Evolutionary conservation across 1,139 yeast species (phyloP).

Genomic region (Chernovozyma sophiae-reginae): DNA sequence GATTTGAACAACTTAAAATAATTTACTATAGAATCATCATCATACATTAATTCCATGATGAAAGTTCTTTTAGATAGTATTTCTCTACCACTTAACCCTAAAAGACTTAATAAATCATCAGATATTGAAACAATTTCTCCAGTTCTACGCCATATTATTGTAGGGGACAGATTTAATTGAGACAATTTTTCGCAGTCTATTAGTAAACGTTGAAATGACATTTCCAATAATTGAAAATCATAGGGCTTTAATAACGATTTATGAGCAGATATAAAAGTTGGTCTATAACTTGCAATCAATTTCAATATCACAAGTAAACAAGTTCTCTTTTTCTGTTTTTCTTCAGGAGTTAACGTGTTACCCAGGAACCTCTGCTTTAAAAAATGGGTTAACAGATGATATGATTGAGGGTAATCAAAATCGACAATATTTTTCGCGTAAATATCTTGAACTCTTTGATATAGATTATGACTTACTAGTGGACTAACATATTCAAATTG

Average conservation of each 20-base stretch:
- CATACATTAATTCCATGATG: conserved; percentile 48
- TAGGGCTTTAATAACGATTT: conserved; percentile 58
- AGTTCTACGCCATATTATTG: conserved; percentile 74
- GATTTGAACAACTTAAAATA: conserved; percentile 44
- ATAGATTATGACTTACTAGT: conserved; percentile 52
- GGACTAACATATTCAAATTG: conserved; percentile 24
- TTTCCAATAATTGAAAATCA: conserved; percentile 62
- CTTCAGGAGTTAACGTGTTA: conserved; percentile 24
- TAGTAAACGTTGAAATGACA: conserved; percentile 64
- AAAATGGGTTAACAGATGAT: conserved; percentile 56
- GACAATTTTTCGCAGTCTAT: conserved; percentile 62
- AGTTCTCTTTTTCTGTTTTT: conserved; percentile 34
- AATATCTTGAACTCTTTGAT: conserved; percentile 63
- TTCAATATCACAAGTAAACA: conserved; percentile 55
- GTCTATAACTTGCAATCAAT: conserved; percentile 66
- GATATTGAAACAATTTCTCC: conserved; percentile 73
- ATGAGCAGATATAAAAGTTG: conserved; percentile 71
- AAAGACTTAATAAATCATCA: conserved; percentile 59
- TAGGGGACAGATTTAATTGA: conserved; percentile 59
- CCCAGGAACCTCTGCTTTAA: conserved; percentile 52
- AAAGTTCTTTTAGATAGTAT: conserved; percentile 50
- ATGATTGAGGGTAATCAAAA: conserved; percentile 65
- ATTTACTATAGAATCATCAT: conserved; percentile 42
- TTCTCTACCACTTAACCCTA: conserved; percentile 51
- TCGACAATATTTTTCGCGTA: conserved; percentile 52